Evolutionary conservation across 2,329 filamentous ascomycete genomes (phyloP).

Genomic region (Paecilomyces variotii): DNA sequence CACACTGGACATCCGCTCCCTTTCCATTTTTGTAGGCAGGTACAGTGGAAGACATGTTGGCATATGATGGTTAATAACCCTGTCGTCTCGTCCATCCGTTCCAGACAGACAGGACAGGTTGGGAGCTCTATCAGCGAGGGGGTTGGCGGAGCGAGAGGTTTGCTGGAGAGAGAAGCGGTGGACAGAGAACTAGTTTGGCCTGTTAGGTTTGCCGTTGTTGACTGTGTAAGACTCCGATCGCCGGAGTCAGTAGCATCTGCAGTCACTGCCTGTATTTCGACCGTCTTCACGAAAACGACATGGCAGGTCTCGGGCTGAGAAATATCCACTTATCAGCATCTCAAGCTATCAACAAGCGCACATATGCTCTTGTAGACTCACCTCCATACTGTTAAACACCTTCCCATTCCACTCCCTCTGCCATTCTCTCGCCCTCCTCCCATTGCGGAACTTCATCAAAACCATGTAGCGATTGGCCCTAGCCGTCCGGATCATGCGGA

Average conservation of each 20-base stretch:
- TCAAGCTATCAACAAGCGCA: constrained; percentile 1
- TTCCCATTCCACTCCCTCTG: constrained; percentile 84
- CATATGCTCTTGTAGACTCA: constrained; percentile 33
- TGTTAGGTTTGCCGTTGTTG: constrained; percentile 23
- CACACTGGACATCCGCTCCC: constrained; percentile 92
- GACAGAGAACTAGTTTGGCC: constrained; percentile 25
- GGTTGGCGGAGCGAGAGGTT: constrained; percentile 64
- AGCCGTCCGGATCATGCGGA: constrained; percentile 85
- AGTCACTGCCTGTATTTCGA: constrained; percentile 63
- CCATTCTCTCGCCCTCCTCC: constrained; percentile 68
- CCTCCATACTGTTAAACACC: constrained; percentile 86
- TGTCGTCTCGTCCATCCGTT: constrained; percentile 96
- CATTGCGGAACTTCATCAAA: constrained; percentile 82
- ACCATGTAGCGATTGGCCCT: constrained; percentile 89
- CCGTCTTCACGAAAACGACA: constrained; percentile 87
- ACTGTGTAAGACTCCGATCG: constrained; percentile 57
- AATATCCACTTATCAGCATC: constrained; percentile 8
- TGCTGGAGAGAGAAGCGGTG: constrained; percentile 45
- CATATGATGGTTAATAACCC: constrained; percentile 92
- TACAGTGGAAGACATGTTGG: constrained; percentile 96
- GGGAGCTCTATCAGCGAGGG: constrained; percentile 83
- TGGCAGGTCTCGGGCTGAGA: constrained; percentile 81
- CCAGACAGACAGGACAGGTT: constrained; percentile 91
- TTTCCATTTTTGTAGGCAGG: constrained; percentile 92
- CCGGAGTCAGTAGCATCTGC: constrained; percentile 49